Evolutionary conservation across 1,284 basidiomycete genomes (phyloP).

Genomic region (Irpex sp.): DNA sequence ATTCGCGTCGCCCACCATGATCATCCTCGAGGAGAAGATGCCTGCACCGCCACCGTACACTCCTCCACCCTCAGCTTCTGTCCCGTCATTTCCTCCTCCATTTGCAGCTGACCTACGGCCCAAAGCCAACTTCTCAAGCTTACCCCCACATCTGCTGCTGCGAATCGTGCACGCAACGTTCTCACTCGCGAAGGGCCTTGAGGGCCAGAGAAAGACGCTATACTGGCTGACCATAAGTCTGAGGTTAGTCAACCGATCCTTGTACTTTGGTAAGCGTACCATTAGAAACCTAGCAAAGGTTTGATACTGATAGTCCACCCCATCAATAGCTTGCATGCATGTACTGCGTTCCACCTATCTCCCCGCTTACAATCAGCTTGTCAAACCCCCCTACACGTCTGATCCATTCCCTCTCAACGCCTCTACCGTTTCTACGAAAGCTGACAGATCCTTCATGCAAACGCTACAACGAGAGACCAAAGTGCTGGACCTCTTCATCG

Average conservation of each 20-base stretch:
- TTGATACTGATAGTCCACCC: no score
- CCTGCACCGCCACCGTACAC: conserved; percentile 43
- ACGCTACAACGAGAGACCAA: conserved; percentile 62
- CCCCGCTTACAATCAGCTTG: conserved; percentile 55
- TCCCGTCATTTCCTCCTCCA: conserved; percentile 30
- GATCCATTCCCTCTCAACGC: conserved; percentile 65
- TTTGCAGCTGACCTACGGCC: conserved; percentile 21
- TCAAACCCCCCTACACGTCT: conserved; percentile 64
- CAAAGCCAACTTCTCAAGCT: conserved; percentile 31
- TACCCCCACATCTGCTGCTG: conserved; percentile 58
- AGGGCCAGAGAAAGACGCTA: conserved; percentile 58
- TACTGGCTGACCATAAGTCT: conserved; percentile 66
- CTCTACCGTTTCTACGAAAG: conserved; percentile 12
- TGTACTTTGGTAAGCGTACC: conserved; percentile 55
- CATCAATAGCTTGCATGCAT: conserved; percentile 65
- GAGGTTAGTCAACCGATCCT: conserved; percentile 57
- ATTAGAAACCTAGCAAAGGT: no score
- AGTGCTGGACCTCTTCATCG: conserved; percentile 74
- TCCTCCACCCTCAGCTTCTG: conserved; percentile 21
- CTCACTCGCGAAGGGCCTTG: conserved; percentile 38
- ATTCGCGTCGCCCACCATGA: conserved; percentile 26
- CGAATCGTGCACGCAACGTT: conserved; percentile 62
- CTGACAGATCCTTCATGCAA: conserved; percentile 22
- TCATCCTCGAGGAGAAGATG: conserved; percentile 52
- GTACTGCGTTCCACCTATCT: conserved; percentile 72